phyloP scores from a whole-genome alignment of 352 stramenopile genomes.

The Phytopythium oedochilum region DNA sequence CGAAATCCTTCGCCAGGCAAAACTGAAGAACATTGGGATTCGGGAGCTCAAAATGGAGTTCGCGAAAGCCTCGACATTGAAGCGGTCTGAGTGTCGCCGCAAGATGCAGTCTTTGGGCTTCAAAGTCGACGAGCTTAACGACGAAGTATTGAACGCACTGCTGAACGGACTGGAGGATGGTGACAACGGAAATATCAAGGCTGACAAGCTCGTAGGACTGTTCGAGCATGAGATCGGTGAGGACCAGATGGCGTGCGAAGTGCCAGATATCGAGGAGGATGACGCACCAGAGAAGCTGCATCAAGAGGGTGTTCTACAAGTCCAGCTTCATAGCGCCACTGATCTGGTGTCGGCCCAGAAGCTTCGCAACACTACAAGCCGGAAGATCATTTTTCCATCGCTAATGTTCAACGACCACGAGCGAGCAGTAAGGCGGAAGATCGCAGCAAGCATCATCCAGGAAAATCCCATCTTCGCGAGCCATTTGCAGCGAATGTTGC shows the following conservation, averaged over 20 bases:
- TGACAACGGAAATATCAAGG: slow-evolving; percentile 34
- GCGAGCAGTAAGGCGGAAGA: slow-evolving; percentile 14
- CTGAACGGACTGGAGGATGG: slow-evolving; percentile 45
- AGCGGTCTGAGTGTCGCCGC: slow-evolving; percentile 49
- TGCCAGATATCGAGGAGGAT: slow-evolving; percentile 78
- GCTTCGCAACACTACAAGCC: slow-evolving; percentile 2
- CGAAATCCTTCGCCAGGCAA: slow-evolving; percentile 56
- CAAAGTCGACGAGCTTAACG: slow-evolving; percentile 57
- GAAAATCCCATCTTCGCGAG: slow-evolving; percentile 24
- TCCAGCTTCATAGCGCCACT: slow-evolving; percentile 53
- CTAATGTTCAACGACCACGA: slow-evolving; percentile 30
- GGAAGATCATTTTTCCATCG: slow-evolving; percentile 29
- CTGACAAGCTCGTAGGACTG: slow-evolving; percentile 45
- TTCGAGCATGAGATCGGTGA: slow-evolving; percentile 73
- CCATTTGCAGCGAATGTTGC: slow-evolving; percentile 25
- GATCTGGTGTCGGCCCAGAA: slow-evolving; percentile 30
- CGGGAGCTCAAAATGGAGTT: slow-evolving; percentile 69
- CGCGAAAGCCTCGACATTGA: slow-evolving; percentile 37
- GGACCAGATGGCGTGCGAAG: slow-evolving; percentile 64
- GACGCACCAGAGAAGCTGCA: slow-evolving; percentile 61
- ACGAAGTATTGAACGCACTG: slow-evolving; percentile 65
- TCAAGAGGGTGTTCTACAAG: slow-evolving; percentile 59
- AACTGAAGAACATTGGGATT: slow-evolving; percentile 58
- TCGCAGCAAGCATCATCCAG: slow-evolving; percentile 32
- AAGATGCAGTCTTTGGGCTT: slow-evolving; percentile 66